phyloP scores from a whole-genome alignment of 768 basidiomycete genomes.

The Royoungia palumana region DNA sequence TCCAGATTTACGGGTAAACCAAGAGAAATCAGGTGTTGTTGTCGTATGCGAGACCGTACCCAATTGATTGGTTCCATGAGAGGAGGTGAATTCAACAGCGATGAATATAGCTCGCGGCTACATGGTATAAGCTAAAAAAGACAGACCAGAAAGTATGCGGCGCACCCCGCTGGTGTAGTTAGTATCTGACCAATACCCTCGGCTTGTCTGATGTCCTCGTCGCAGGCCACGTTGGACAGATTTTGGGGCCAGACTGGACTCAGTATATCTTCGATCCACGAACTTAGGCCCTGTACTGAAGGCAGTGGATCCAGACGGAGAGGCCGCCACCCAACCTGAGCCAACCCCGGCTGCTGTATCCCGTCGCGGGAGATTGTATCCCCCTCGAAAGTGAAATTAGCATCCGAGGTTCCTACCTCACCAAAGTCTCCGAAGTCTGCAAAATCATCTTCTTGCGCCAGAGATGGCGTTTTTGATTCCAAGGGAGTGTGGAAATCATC shows the following conservation, averaged over 20 bases:
- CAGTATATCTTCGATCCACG: conserved; percentile 64
- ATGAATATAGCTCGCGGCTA: conserved; percentile 78
- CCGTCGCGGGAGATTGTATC: conserved; percentile 20
- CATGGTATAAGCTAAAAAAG: conserved; percentile 19
- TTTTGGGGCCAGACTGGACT: conserved; percentile 61
- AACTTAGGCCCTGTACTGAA: conserved; percentile 50
- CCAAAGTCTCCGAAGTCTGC: conserved; percentile 89
- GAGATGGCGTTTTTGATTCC: conserved; percentile 40
- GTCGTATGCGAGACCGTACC: conserved; percentile 87
- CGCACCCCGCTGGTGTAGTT: conserved; percentile 69
- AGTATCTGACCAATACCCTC: conserved; percentile 81
- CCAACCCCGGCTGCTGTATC: conserved; percentile 36
- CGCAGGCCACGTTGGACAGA: conserved; percentile 52
- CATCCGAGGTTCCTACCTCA: conserved; percentile 46
- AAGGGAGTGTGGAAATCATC: conserved; percentile 47
- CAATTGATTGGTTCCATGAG: conserved; percentile 86
- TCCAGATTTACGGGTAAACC: conserved; percentile 95
- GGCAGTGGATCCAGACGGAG: conserved; percentile 66
- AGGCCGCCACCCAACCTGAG: conserved; percentile 53
- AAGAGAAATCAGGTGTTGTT: conserved; percentile 86
- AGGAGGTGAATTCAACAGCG: conserved; percentile 67
- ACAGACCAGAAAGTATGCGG: conserved; percentile 10
- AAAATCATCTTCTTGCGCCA: conserved; percentile 66
- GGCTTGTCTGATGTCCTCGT: conserved; percentile 73
- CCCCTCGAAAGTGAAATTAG: conserved; percentile 38